Percentiles rank a stretch among this genome's conserved stretches.
These are phyloP conservation scores for Brassica incana DNA, from an alignment of 345 rosid genomes.

Conservation along the genomic window DNA sequence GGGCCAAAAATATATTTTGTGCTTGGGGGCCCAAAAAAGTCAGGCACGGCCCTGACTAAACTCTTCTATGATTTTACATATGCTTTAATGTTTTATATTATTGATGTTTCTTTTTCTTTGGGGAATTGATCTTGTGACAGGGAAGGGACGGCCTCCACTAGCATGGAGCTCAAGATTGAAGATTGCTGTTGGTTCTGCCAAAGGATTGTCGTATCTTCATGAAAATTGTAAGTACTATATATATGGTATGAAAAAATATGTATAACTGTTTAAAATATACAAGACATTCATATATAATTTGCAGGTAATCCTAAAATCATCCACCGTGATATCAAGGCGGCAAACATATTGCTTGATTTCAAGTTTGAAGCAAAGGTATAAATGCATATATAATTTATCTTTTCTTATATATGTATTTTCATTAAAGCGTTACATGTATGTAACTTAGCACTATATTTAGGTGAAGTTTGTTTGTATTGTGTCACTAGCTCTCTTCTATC, in stretches of 20 bases:
- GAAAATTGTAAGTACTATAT: constrained; percentile 69
- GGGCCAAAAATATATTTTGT: too few species aligned
- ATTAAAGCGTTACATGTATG: background rate
- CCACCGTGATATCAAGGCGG: constrained; percentile 85
- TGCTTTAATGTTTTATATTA: background rate
- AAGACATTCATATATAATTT: background rate
- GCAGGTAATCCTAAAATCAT: constrained; percentile 89
- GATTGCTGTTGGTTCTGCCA: constrained; percentile 86
- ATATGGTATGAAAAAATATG: background rate
- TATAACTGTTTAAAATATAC: background rate
- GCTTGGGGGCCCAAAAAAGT: too few species aligned
- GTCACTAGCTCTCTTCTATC: constrained; percentile 4
- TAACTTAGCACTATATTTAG: background rate
- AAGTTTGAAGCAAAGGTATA: constrained; percentile 86
- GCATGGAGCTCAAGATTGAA: constrained; percentile 68
- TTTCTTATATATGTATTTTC: background rate
- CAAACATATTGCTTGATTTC: constrained; percentile 82
- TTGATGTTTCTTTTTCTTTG: background rate
- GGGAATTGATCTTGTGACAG: constrained; percentile 40
- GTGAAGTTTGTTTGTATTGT: background rate
- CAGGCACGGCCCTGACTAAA: too few species aligned
- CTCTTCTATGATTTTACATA: background rate
- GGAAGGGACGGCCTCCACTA: constrained; percentile 66
- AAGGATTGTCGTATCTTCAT: constrained; percentile 89
- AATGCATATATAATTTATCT: background rate